A percentile compares a stretch with the other conserved stretches of the same genome.
Evolutionary conservation across 140 eudicot genomes (phyloP).

Genomic region (Bidens hawaiensis): DNA sequence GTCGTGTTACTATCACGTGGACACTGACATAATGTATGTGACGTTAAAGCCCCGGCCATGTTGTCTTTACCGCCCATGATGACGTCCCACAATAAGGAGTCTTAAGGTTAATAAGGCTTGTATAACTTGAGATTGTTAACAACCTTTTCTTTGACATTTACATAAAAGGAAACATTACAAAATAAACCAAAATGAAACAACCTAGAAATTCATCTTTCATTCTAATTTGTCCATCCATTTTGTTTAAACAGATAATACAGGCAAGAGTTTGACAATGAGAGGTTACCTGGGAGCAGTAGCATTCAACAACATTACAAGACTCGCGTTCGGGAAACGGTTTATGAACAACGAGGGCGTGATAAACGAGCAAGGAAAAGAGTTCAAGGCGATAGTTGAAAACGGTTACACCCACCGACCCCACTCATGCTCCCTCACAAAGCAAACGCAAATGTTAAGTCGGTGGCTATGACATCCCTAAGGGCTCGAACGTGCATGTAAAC

Average conservation of each 20-base stretch:
- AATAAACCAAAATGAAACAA: too few relatives aligned
- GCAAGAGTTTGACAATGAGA: constrained; percentile 56
- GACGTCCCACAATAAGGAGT: too few relatives aligned
- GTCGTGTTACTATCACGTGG: too few relatives aligned
- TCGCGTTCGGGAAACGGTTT: constrained; percentile 78
- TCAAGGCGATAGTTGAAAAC: constrained; percentile 62
- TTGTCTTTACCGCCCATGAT: too few relatives aligned
- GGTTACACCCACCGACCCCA: constrained; percentile 89
- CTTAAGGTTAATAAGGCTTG: too few relatives aligned
- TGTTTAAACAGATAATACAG: constrained; percentile 46
- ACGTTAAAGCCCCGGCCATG: too few relatives aligned
- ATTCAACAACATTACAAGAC: constrained; percentile 79
- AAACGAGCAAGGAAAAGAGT: constrained; percentile 66
- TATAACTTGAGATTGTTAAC: too few relatives aligned
- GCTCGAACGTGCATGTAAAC: constrained; percentile 66
- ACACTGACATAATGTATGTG: too few relatives aligned
- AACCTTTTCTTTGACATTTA: too few relatives aligned
- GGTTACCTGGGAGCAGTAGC: constrained; percentile 61
- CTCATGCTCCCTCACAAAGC: too few relatives aligned
- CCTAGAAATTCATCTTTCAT: neutral
- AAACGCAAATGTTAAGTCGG: constrained; percentile 59
- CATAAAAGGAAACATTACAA: too few relatives aligned
- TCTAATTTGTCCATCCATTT: neutral
- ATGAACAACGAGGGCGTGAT: constrained; percentile 54
- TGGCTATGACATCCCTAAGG: constrained; percentile 80